phyloP scores from a whole-genome alignment of 2,329 filamentous ascomycete genomes.

The Didymella segeticola region DNA sequence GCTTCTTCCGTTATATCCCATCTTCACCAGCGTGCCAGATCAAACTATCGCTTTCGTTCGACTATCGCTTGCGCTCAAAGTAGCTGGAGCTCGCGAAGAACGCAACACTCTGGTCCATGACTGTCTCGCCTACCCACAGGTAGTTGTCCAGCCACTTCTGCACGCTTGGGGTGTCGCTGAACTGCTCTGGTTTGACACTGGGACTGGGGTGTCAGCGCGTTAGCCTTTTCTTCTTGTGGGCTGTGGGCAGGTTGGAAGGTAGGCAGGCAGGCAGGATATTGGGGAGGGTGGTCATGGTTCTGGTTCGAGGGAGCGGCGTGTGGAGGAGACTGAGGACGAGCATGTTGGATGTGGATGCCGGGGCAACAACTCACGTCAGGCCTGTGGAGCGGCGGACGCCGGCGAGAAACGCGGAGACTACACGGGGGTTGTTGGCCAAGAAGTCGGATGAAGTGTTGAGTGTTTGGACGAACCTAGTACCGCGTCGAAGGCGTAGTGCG shows the following conservation, averaged over 20 bases:
- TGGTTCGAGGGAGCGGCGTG: not conserved
- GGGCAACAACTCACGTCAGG: conserved; percentile 95
- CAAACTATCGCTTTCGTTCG: not conserved
- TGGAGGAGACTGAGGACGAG: conserved; percentile 2
- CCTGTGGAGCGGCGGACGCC: conserved; percentile 98
- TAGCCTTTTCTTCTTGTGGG: conserved; percentile 29
- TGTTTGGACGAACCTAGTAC: conserved; percentile 73
- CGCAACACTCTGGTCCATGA: conserved; percentile 96
- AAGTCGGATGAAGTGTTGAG: conserved; percentile 6
- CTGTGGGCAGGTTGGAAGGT: not conserved
- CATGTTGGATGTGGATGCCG: no score
- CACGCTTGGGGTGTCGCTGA: conserved; percentile 82
- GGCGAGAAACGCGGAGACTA: conserved; percentile 94
- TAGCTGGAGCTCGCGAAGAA: conserved; percentile 70
- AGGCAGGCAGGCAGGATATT: not conserved
- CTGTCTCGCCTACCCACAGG: conserved; percentile 92
- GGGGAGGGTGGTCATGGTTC: conserved; percentile 1
- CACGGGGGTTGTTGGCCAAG: conserved; percentile 16
- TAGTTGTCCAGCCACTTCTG: conserved; percentile 93
- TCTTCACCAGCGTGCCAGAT: no score
- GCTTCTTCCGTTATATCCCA: not conserved
- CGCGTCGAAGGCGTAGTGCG: conserved; percentile 95
- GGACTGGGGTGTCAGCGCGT: conserved; percentile 58
- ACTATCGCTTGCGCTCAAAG: conserved; percentile 81
- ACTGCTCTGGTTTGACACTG: conserved; percentile 87